Conservation (phyloP, 2,329 filamentous ascomycete genomes). For the Trichoderma sp. region DNA sequence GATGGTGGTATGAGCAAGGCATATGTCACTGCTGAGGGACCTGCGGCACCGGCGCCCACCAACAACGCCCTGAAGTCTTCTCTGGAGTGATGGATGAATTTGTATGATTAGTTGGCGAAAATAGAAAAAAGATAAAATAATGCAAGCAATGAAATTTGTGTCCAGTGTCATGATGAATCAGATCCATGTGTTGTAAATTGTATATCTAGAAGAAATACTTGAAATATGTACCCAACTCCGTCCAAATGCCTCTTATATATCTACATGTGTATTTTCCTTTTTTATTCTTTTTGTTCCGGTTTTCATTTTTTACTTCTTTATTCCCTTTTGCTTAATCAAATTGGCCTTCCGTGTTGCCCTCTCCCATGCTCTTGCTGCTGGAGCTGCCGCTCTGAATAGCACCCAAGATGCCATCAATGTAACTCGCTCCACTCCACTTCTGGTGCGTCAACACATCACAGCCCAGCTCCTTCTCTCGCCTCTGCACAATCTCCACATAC, state of each 20-base stretch:
- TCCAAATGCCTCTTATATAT: conserved; percentile 5
- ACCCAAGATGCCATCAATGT: conserved; percentile 88
- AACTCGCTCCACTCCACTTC: conserved; percentile 70
- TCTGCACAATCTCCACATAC: conserved; percentile 92
- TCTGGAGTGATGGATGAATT: conserved; percentile 36
- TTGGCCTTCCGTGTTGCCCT: conserved; percentile 84
- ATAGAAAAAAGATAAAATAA: neutral
- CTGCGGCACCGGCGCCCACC: conserved; percentile 52
- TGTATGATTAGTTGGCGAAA: neutral
- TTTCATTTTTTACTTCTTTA: neutral
- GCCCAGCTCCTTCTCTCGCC: conserved; percentile 83
- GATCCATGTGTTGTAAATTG: neutral
- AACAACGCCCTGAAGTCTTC: conserved; percentile 61
- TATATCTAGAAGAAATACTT: neutral
- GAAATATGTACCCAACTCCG: conserved; percentile 6
- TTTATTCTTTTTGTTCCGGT: conserved; percentile 9
- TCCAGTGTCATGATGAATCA: neutral
- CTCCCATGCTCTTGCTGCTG: conserved; percentile 89
- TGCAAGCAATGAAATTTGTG: neutral
- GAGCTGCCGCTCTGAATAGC: conserved; percentile 90
- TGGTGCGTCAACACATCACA: conserved; percentile 95
- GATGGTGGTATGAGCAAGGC: conserved; percentile 96
- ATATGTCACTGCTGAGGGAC: conserved; percentile 71
- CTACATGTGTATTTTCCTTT: neutral
- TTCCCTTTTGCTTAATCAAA: conserved; percentile 43